phyloP scores from a whole-genome alignment of 2,329 filamentous ascomycete species.

The Sclerotinia subarctica region DNA sequence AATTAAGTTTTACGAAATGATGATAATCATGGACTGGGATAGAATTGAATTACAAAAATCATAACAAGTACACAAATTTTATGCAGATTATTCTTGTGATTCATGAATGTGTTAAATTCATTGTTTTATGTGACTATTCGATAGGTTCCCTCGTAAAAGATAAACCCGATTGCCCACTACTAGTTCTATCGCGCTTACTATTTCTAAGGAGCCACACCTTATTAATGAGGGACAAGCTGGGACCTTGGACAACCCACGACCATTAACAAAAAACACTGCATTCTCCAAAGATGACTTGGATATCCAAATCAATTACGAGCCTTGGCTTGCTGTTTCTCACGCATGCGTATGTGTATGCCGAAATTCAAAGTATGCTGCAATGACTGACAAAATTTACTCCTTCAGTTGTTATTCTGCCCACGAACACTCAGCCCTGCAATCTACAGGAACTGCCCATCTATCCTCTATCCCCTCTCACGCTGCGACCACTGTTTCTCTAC shows the following conservation, averaged over 20 bases:
- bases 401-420: slow-evolving; percentile 91
- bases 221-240: slow-evolving; percentile 16
- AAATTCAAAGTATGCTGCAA: slow-evolving; percentile 7
- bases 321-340: slow-evolving; percentile 75
- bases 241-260: slow-evolving; percentile 2
- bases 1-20: slow-evolving; percentile 29
- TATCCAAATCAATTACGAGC: slow-evolving; percentile 67
- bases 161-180: not conserved
- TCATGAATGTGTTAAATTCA: slow-evolving; percentile 3
- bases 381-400: slow-evolving; percentile 4
- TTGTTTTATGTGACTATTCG: not conserved
- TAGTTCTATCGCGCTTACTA: slow-evolving; percentile 18
- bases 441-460: slow-evolving; percentile 50
- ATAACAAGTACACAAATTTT: slow-evolving; percentile 19
- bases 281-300: slow-evolving; percentile 60
- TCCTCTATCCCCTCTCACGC: slow-evolving; percentile 45
- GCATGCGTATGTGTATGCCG: slow-evolving; percentile 70
- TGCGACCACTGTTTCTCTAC: slow-evolving; percentile 52
- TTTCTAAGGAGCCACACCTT: slow-evolving; percentile 16
- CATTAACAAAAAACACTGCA: not conserved
- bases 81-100: slow-evolving; percentile 5
- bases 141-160: not conserved
- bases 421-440: slow-evolving; percentile 77
- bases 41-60: slow-evolving; percentile 33
- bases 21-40: slow-evolving; percentile 35